A percentile compares a stretch with the other conserved stretches of the same genome.
Conservation (phyloP, 2,329 filamentous ascomycete genomes). For the Penicillium sp. region DNA sequence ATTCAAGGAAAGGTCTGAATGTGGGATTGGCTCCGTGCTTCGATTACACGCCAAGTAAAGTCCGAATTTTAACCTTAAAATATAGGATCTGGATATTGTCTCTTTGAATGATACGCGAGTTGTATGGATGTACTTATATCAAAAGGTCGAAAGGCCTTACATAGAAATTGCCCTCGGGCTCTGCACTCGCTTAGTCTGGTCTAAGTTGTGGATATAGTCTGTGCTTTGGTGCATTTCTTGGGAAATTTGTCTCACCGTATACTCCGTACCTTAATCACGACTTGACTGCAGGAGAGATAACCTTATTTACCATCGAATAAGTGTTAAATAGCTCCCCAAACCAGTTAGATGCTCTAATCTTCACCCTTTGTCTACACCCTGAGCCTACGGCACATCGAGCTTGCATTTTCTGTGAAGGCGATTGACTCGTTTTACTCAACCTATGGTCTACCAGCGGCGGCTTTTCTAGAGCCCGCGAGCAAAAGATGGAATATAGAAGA, state of each 20-base stretch:
- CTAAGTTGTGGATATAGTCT: not conserved
- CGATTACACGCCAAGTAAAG: not conserved
- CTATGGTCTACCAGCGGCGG: not conserved
- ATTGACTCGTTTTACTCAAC: not conserved
- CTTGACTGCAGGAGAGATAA: not conserved
- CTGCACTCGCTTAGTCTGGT: not conserved
- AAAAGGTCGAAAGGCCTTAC: not conserved
- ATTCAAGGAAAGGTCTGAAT: not conserved
- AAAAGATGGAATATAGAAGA: not conserved
- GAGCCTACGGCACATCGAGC: not conserved
- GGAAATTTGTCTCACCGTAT: not conserved
- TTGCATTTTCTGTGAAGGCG: too few species aligned
- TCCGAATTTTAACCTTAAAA: not conserved
- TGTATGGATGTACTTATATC: not conserved
- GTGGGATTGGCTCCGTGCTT: not conserved
- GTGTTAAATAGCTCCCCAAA: not conserved
- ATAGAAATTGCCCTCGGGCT: not conserved
- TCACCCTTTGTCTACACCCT: not conserved
- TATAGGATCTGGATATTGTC: not conserved
- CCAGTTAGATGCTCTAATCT: not conserved
- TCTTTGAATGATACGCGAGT: not conserved
- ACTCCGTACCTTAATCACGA: not conserved
- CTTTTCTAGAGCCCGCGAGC: not conserved
- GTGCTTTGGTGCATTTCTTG: not conserved
- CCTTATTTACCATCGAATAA: not conserved